Evolutionary conservation across 768 basidiomycete species (phyloP).

Genomic region (Porpolomopsis calyptriformis): DNA sequence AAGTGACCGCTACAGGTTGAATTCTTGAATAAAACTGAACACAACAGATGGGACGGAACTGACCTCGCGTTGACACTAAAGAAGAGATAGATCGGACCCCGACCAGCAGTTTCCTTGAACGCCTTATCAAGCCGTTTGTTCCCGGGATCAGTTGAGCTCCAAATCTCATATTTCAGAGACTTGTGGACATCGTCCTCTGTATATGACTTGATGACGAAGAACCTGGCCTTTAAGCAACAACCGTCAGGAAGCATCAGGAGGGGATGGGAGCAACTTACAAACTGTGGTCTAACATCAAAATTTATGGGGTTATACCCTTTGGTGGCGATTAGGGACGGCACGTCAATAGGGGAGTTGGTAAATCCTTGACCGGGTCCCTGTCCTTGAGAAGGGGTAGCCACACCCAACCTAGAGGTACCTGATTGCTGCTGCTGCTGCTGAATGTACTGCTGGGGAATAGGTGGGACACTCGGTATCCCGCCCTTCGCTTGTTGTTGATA

Average conservation of each 20-base stretch:
- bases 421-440: slow-evolving; percentile 34
- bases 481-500: slow-evolving; percentile 40
- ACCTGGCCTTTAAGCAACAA: slow-evolving; percentile 53
- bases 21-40: slow-evolving; percentile 2
- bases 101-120: slow-evolving; percentile 85
- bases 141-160: slow-evolving; percentile 94
- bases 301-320: slow-evolving; percentile 87
- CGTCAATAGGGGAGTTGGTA: slow-evolving; percentile 65
- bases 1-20: slow-evolving; percentile 68
- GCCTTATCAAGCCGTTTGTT: slow-evolving; percentile 97
- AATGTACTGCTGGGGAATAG: slow-evolving; percentile 65
- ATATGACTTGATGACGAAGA: slow-evolving; percentile 97
- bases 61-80: slow-evolving; percentile 94
- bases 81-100: slow-evolving; percentile 95
- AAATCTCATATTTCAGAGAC: slow-evolving; percentile 93
- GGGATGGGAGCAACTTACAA: slow-evolving; percentile 36
- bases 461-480: slow-evolving; percentile 53
- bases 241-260: neutral
- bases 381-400: slow-evolving; percentile 25
- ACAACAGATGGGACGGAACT: slow-evolving; percentile 4
- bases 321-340: slow-evolving; percentile 70
- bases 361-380: slow-evolving; percentile 28
- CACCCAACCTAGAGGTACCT: slow-evolving; percentile 30
- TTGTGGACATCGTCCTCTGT: slow-evolving; percentile 99
- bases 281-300: slow-evolving; percentile 73